These are phyloP conservation scores for Terana coerulea DNA, from an alignment of 768 basidiomycete genomes.

Conservation along the genomic window DNA sequence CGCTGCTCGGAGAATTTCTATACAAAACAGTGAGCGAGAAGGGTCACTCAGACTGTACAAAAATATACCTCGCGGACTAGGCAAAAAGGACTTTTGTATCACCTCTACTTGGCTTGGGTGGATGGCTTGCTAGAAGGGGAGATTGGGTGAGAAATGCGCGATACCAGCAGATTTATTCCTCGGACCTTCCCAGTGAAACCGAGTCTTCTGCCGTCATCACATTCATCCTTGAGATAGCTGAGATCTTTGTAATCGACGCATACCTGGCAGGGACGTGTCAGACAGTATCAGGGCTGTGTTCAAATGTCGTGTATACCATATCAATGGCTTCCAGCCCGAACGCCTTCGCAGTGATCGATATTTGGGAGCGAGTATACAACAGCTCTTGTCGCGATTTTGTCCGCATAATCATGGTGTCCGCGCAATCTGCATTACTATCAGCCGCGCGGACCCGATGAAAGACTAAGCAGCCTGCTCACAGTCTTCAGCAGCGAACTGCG, in stretches of 20 bases:
- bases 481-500: slow-evolving; percentile 92
- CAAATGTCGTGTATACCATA: slow-evolving; percentile 51
- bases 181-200: slow-evolving; percentile 90
- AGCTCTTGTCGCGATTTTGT: slow-evolving; percentile 73
- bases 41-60: not conserved
- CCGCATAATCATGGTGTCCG: slow-evolving; percentile 79
- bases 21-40: not conserved
- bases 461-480: slow-evolving; percentile 43
- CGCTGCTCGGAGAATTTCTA: slow-evolving; percentile 76
- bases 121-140: slow-evolving; percentile 74
- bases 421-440: slow-evolving; percentile 61
- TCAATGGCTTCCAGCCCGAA: slow-evolving; percentile 85
- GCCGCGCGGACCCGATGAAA: not conserved
- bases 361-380: slow-evolving; percentile 76
- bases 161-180: not conserved
- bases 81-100: slow-evolving; percentile 78
- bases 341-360: slow-evolving; percentile 80
- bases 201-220: slow-evolving; percentile 69
- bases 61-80: slow-evolving; percentile 57
- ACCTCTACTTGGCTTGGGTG: slow-evolving; percentile 81
- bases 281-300: slow-evolving; percentile 2
- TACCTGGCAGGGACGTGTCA: slow-evolving; percentile 48
- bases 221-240: slow-evolving; percentile 66
- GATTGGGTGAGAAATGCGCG: not conserved
- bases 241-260: slow-evolving; percentile 84